A percentile compares a stretch with the other conserved stretches of the same genome.
Evolutionary conservation across 73 alveolate genomes (phyloP).

Genomic region (Symbiodinium pilosum): DNA sequence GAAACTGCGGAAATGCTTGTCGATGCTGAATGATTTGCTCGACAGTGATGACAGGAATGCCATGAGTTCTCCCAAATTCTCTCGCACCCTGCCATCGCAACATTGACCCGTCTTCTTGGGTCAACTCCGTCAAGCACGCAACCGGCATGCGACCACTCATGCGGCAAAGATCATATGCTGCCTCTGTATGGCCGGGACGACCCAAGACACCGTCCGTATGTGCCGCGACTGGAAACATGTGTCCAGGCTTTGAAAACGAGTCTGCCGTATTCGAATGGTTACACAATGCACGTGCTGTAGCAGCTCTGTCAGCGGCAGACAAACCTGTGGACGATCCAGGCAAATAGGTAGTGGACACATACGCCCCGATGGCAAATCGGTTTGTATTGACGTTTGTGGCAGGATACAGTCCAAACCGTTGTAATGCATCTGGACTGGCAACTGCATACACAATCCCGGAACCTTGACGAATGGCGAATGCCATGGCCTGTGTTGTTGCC

Average conservation of each 20-base stretch:
- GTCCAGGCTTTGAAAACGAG: constrained; percentile 4
- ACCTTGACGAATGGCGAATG: neutral
- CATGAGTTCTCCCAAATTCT: neutral
- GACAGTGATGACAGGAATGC: constrained; percentile 6
- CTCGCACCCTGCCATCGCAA: neutral
- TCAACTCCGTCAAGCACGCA: neutral
- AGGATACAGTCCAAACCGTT: neutral
- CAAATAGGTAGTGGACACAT: neutral
- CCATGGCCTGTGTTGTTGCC: constrained; percentile 4
- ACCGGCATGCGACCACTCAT: neutral
- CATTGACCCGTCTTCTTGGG: neutral
- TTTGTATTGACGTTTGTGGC: neutral
- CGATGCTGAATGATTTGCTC: neutral
- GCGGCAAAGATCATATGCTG: constrained; percentile 10
- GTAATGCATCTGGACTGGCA: neutral
- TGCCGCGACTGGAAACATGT: neutral
- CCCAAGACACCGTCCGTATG: neutral
- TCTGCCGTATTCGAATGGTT: neutral
- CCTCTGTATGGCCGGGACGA: constrained; percentile 5
- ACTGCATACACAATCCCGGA: neutral
- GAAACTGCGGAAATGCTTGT: neutral
- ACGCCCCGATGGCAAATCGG: neutral
- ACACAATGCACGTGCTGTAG: neutral
- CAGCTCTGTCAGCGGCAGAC: neutral
- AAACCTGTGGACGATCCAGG: neutral